Evolutionary conservation across 495 filamentous ascomycete species (phyloP), one percentile per base, ranked within the genome.

Genomic region (Chaetomidium leptoderma): DNA sequence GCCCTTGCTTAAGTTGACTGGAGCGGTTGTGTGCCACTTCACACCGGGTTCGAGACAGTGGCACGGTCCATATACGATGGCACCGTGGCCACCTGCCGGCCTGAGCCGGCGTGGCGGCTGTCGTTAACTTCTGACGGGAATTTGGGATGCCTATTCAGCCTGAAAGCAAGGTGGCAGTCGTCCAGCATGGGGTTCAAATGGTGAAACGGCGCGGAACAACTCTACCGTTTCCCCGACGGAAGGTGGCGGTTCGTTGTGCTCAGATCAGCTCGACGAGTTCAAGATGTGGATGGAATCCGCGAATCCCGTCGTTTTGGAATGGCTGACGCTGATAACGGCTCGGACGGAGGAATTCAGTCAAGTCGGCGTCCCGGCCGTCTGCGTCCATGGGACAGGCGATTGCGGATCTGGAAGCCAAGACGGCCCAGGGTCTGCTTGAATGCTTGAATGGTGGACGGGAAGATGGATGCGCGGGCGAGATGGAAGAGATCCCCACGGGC

Each of bases 81-180:
- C n/a, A n/a, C n/a, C n/a, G n/a, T n/a, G n/a, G n/a, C n/a, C n/a
- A n/a, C n/a, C n/a, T n/a, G n/a, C n/a, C n/a, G n/a, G n/a, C n/a
- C n/a, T n/a, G n/a, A n/a, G n/a, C n/a, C n/a, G n/a, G n/a, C n/a
- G 19, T 45, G 19, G 39, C 26, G 17, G 6, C 27, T 53, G 39
- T 44, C 17, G 26, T 44, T 21, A 32, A 36, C 23, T 35, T 26
- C 17, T 26, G 35, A 57, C 46, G 40, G 51, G 37, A 54, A 39
- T 55, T 62, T 53, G 36, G 42, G 19, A 49, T 30, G n/a, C 7
- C 19, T 29, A 63, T 63, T 63, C 55, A 63, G 60, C 36, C 60
- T 63, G 60, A 63, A 63, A 55, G 52, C 55, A 46, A 23, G 29
- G 40, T 19, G 48, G 42, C 35, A 27, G 24, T 61, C 30, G 26